Evolutionary conservation across 345 rosid genomes (phyloP).

Genomic region (Bruguiera gymnorhiza): DNA sequence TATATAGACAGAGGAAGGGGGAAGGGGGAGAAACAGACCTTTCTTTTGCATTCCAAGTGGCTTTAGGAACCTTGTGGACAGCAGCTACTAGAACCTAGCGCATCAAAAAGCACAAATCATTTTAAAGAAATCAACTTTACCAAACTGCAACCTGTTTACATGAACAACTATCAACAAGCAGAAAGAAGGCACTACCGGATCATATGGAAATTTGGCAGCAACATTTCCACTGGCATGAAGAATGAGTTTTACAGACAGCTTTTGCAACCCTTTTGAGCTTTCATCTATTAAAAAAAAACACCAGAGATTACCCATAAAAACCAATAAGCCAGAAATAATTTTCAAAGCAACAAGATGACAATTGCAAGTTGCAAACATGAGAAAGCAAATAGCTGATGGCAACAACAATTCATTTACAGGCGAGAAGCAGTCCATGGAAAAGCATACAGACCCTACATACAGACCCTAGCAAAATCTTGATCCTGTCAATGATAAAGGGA

Average conservation of each 20-base stretch:
- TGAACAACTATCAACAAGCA: neutral
- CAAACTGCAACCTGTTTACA: neutral
- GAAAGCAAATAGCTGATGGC: too few species aligned
- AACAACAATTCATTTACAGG: too few species aligned
- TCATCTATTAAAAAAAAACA: slow-evolving; percentile 31
- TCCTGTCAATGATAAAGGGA: too few species aligned
- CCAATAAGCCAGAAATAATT: neutral
- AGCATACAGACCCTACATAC: too few species aligned
- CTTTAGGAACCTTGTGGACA: slow-evolving; percentile 72
- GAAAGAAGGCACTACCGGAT: slow-evolving; percentile 42
- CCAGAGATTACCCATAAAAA: slow-evolving; percentile 1
- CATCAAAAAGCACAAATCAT: slow-evolving; percentile 7
- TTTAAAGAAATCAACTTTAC: slow-evolving; percentile 9
- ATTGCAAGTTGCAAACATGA: neutral
- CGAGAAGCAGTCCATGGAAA: too few species aligned
- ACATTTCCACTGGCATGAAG: slow-evolving; percentile 67
- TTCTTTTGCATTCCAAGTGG: slow-evolving; percentile 90
- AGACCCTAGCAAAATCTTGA: too few species aligned
- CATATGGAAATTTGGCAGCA: slow-evolving; percentile 72
- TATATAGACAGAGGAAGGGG: neutral
- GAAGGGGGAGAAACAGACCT: slow-evolving; percentile 44
- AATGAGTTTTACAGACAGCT: slow-evolving; percentile 54
- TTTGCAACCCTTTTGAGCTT: slow-evolving; percentile 37
- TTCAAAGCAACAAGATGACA: neutral
- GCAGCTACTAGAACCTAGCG: slow-evolving; percentile 60